These are phyloP conservation scores for Tausonia pullulans DNA, from an alignment of 1,284 basidiomycete species.

Conservation along the genomic window DNA sequence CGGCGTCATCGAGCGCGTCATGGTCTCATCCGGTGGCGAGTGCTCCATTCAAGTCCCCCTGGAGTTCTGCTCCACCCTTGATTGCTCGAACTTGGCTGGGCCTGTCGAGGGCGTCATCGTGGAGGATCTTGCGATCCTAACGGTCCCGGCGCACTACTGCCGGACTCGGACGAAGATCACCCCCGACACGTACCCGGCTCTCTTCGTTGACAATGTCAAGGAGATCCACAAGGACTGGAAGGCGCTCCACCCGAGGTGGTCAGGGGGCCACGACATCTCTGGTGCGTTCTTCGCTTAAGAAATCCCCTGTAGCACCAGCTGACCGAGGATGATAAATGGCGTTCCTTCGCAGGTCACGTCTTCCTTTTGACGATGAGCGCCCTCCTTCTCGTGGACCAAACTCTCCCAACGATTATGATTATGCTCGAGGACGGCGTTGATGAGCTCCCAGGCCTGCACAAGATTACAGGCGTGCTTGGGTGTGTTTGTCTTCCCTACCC, in stretches of 20 bases:
- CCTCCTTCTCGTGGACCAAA: conserved; percentile 10
- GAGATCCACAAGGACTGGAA: background rate
- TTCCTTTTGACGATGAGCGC: conserved; percentile 15
- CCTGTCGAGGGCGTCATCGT: background rate
- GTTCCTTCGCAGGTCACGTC: background rate
- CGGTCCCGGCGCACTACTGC: conserved; percentile 8
- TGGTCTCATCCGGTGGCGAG: conserved; percentile 14
- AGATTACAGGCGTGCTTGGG: conserved; percentile 1
- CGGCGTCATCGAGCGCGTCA: conserved; percentile 7
- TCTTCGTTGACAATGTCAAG: background rate
- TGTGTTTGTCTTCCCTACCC: too few species aligned
- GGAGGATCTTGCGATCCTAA: conserved; percentile 1
- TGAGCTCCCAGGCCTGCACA: conserved; percentile 1
- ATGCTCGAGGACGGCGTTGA: conserved; percentile 3
- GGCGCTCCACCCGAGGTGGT: conserved; percentile 10
- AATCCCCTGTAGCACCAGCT: too few species aligned
- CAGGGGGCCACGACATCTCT: conserved; percentile 15
- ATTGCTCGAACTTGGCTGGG: background rate
- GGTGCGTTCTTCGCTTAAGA: background rate
- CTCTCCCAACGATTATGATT: background rate
- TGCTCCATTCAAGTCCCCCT: conserved; percentile 8
- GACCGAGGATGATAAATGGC: too few species aligned
- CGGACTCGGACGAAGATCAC: background rate
- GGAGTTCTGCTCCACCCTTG: conserved; percentile 1
- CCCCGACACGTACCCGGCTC: background rate